Conservation (phyloP, 2,329 filamentous ascomycete genomes). For the Capronia americana region DNA sequence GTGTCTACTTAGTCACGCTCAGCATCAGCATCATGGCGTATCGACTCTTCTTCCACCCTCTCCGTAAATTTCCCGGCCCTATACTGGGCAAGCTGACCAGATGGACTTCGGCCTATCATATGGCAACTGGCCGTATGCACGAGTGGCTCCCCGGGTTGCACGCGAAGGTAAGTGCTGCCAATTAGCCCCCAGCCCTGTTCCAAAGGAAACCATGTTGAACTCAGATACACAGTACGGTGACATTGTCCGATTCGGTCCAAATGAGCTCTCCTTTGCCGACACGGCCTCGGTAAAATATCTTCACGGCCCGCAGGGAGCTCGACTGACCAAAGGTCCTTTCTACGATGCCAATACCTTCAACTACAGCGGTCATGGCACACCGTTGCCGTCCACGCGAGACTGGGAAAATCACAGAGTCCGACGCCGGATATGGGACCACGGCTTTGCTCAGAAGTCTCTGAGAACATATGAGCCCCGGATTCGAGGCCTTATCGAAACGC, state of each 20-base stretch:
- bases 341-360: slow-evolving; percentile 5
- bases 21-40: slow-evolving; percentile 1
- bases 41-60: slow-evolving; percentile 8
- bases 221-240: neutral
- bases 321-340: neutral
- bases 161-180: neutral
- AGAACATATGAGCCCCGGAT: slow-evolving; percentile 61
- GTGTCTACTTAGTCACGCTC: neutral
- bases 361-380: neutral
- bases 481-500: neutral
- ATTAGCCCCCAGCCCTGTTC: no score
- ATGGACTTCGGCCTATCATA: slow-evolving; percentile 2
- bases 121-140: neutral
- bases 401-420: slow-evolving; percentile 7
- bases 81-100: neutral
- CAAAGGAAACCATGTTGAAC: neutral
- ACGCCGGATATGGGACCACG: slow-evolving; percentile 8
- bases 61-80: slow-evolving; percentile 1
- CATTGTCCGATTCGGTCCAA: slow-evolving; percentile 20
- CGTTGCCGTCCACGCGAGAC: neutral
- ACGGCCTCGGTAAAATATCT: slow-evolving; percentile 75
- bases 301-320: slow-evolving; percentile 66
- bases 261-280: slow-evolving; percentile 70
- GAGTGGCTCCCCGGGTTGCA: slow-evolving; percentile 1
- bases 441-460: slow-evolving; percentile 72